Base-by-base conservation (phyloP, 768 basidiomycete genomes). In the Pholiota molesta region DNA sequence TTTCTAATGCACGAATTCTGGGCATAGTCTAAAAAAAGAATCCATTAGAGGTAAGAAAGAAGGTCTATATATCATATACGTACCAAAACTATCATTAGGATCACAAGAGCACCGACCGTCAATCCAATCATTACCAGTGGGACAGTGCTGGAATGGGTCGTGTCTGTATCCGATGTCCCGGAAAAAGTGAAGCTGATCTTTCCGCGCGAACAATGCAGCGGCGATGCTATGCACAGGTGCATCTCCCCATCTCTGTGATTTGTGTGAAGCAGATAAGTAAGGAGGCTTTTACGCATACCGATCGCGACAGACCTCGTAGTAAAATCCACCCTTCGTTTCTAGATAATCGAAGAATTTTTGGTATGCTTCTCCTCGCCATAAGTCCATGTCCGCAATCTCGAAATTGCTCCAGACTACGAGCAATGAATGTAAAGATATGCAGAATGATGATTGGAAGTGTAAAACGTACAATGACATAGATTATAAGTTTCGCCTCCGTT, bases 361-460 rank as follows among this genome's bases (percentile, higher is more conserved):
- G 75, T 97, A 98, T 0, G 92, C 90, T 65, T 93, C 87, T 1
- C 83, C 80, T 60, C 94, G 79, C 92, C 94, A 97, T 71, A 97
- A 92, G 65, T 93, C 87, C 80, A 97, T 86, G 69, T 89, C 86
- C 3, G 86, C 94, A 62, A 98, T 97, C 75, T 96, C 94, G 68
- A 96, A 96, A 73, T 95, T 96, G 67, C 87, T 91, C 92, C 92
- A 95, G 74, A 88, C 90, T 92, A 57, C 13, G 19, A 33, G 11
- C n/a, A 40, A 10, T 26, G 11, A 39, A 31, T 52, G 8, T 54
- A 17, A 31, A 31, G 44, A 26, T 49, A 37, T 9, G 1, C 42
- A 33, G 26, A 16, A n/a, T 60, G 53, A n/a, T 2, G 3, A 11
- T 37, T 5, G 35, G 29, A 49, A 44, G 45, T 37, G 19, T 23